These are phyloP conservation scores for Schoenoplectus triqueter DNA, from an alignment of 202 grass and related monocot species.

Conservation along the genomic window DNA sequence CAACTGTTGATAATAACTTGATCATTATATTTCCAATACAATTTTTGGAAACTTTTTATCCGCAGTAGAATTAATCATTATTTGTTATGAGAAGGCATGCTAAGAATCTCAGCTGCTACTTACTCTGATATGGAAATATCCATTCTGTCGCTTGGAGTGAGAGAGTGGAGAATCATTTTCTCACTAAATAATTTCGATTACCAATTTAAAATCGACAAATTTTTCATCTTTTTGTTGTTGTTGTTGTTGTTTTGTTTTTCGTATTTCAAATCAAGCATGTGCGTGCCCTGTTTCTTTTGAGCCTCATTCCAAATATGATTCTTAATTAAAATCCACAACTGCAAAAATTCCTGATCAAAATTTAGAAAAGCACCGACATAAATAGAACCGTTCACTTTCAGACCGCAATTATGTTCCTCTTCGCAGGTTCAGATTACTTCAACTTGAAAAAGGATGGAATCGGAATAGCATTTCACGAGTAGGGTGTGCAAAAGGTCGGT, in stretches of 20 bases:
- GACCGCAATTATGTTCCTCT: slow-evolving; percentile 17
- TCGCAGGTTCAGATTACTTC: slow-evolving; percentile 23
- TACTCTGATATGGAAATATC: slow-evolving; percentile 10
- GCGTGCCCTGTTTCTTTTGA: background rate
- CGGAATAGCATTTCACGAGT: slow-evolving; percentile 18
- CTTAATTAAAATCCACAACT: slow-evolving; percentile 3
- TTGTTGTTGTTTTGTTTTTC: background rate
- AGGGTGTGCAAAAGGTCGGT: background rate
- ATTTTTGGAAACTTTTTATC: too few species aligned
- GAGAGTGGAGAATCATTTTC: background rate
- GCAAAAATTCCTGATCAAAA: slow-evolving; percentile 1
- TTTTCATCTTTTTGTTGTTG: background rate
- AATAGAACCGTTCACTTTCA: slow-evolving; percentile 25
- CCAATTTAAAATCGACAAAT: background rate
- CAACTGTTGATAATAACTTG: too few species aligned
- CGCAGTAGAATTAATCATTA: too few species aligned
- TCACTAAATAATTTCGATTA: background rate
- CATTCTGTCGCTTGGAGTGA: background rate
- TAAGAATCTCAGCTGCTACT: slow-evolving; percentile 2
- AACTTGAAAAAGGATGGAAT: slow-evolving; percentile 7
- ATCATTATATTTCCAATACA: too few species aligned
- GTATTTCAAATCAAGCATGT: background rate
- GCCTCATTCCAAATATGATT: slow-evolving; percentile 31
- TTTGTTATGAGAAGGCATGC: too few species aligned
- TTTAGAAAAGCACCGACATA: background rate